Percentiles rank a stretch among this genome's conserved stretches.
These are phyloP conservation scores for Serendipita vermifera DNA, from an alignment of 768 basidiomycete genomes.

Conservation along the genomic window DNA sequence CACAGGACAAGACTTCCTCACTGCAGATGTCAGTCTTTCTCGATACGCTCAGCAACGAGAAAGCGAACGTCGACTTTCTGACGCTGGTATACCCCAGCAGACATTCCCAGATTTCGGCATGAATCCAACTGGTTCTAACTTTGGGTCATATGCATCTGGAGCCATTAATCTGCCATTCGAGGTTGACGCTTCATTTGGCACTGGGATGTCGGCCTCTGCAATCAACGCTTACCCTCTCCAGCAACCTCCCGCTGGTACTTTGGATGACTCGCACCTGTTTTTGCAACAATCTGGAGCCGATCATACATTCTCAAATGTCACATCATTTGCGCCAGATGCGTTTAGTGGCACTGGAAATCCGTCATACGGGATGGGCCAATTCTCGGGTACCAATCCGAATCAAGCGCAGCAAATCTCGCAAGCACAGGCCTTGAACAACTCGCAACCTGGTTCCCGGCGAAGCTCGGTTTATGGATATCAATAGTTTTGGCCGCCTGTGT, in stretches of 20 bases:
- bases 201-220: neutral
- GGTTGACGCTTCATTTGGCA: neutral
- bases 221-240: neutral
- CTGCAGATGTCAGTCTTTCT: neutral
- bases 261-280: neutral
- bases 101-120: neutral
- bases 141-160: neutral
- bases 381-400: too few relatives aligned
- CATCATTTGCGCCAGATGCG: too few relatives aligned
- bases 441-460: too few relatives aligned
- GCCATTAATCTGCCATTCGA: conserved; percentile 3
- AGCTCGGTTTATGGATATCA: too few relatives aligned
- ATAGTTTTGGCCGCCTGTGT: too few relatives aligned
- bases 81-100: neutral
- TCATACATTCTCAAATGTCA: too few relatives aligned
- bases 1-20: neutral
- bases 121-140: neutral
- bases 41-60: conserved; percentile 7
- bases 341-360: too few relatives aligned
- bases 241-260: neutral
- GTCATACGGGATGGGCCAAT: too few relatives aligned
- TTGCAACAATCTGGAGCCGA: too few relatives aligned
- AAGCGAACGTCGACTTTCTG: neutral
- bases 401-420: too few relatives aligned
- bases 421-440: too few relatives aligned